phyloP scores from a whole-genome alignment of 225 moss, liverwort and hornwort genomes.

The Pseudoscleropodium purum region DNA sequence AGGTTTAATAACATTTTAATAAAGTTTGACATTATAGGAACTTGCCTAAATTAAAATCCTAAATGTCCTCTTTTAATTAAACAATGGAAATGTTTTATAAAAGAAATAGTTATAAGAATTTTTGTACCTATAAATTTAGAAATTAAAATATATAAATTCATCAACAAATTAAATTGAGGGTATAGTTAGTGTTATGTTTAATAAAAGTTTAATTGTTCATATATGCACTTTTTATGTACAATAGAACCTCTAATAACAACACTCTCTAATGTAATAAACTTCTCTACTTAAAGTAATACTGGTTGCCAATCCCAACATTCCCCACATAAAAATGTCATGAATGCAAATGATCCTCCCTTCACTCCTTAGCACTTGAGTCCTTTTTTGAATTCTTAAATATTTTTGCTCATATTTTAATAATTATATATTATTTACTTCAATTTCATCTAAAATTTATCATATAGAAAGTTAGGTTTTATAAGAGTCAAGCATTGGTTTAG shows the following conservation, averaged over 20 bases:
- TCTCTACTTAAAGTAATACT: neutral
- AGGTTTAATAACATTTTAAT: neutral
- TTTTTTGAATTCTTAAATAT: too few relatives aligned
- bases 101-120: neutral
- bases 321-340: fast-evolving
- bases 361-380: too few relatives aligned
- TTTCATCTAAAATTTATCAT: too few relatives aligned
- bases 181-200: neutral
- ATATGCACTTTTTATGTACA: neutral
- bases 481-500: too few relatives aligned
- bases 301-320: neutral
- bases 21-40: neutral
- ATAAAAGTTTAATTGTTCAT: neutral
- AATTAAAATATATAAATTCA: neutral
- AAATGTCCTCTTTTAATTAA: neutral
- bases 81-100: neutral
- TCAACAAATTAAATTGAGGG: neutral
- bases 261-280: too few relatives aligned
- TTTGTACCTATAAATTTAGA: neutral
- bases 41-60: neutral
- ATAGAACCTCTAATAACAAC: neutral
- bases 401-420: too few relatives aligned
- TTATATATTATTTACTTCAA: too few relatives aligned
- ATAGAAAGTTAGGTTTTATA: too few relatives aligned
- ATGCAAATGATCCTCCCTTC: neutral